Conservation (phyloP, 2,329 filamentous ascomycete species). For the Xylaria hypoxylon region DNA sequence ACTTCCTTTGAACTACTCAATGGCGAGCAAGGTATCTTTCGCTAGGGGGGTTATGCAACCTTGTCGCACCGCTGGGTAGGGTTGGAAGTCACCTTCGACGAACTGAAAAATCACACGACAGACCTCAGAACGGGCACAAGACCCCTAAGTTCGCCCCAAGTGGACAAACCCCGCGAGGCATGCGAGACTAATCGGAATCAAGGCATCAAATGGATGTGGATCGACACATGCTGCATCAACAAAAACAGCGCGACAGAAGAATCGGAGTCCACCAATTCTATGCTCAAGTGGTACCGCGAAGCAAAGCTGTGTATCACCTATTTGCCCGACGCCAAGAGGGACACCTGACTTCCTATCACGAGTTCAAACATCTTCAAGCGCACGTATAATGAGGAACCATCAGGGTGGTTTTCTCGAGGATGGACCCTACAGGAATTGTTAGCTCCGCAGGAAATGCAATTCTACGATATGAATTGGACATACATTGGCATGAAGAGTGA, state of each 20-base stretch:
- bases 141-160: slow-evolving; percentile 7
- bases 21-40: slow-evolving; percentile 8
- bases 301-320: slow-evolving; percentile 52
- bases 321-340: slow-evolving; percentile 44
- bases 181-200: slow-evolving; percentile 41
- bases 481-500: slow-evolving; percentile 41
- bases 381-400: slow-evolving; percentile 11
- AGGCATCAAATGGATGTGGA: slow-evolving; percentile 51
- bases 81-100: slow-evolving; percentile 32
- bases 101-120: not conserved
- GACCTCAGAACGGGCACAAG: slow-evolving; percentile 21
- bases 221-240: slow-evolving; percentile 47
- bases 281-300: slow-evolving; percentile 50
- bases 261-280: slow-evolving; percentile 48
- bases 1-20: slow-evolving; percentile 10
- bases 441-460: slow-evolving; percentile 43
- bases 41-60: slow-evolving; percentile 36
- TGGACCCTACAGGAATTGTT: slow-evolving; percentile 35
- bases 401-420: slow-evolving; percentile 39
- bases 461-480: slow-evolving; percentile 45
- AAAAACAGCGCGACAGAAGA: slow-evolving; percentile 53
- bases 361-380: slow-evolving; percentile 27
- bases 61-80: slow-evolving; percentile 40
- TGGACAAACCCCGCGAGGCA: slow-evolving; percentile 34
- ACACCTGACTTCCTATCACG: slow-evolving; percentile 3